Conservation (phyloP, 2,329 filamentous ascomycete genomes). For the Colletotrichum noveboracense region DNA sequence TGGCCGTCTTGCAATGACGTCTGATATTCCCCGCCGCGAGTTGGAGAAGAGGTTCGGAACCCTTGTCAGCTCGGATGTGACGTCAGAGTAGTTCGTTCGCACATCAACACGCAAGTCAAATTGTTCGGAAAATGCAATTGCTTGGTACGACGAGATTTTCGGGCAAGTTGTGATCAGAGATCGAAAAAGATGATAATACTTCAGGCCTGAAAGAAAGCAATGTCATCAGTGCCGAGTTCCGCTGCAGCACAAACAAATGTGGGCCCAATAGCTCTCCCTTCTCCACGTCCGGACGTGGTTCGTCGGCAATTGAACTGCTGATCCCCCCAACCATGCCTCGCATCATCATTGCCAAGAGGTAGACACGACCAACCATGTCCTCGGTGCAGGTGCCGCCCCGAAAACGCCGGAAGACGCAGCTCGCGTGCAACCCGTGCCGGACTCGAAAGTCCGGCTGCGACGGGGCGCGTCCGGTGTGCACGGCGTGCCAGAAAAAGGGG, state of each 20-base stretch:
- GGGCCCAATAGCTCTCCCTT: neutral
- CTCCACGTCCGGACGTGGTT: neutral
- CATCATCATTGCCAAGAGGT: neutral
- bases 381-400: neutral
- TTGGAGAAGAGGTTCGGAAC: neutral
- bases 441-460: conserved; percentile 11
- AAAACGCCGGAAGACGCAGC: conserved; percentile 1
- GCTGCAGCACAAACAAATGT: neutral
- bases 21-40: neutral
- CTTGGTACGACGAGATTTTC: accelerated
- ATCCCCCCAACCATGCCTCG: neutral
- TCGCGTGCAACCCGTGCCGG: neutral
- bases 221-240: neutral
- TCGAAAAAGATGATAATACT: accelerated
- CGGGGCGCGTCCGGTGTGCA: neutral
- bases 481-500: neutral
- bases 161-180: neutral
- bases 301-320: neutral
- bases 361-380: neutral
- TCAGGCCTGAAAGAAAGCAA: neutral
- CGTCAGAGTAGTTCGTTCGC: neutral
- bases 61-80: neutral
- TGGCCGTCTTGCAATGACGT: neutral
- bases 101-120: neutral
- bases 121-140: neutral